phyloP scores from a whole-genome alignment of 208 protist species.

The Wallacemonas sp. region DNA sequence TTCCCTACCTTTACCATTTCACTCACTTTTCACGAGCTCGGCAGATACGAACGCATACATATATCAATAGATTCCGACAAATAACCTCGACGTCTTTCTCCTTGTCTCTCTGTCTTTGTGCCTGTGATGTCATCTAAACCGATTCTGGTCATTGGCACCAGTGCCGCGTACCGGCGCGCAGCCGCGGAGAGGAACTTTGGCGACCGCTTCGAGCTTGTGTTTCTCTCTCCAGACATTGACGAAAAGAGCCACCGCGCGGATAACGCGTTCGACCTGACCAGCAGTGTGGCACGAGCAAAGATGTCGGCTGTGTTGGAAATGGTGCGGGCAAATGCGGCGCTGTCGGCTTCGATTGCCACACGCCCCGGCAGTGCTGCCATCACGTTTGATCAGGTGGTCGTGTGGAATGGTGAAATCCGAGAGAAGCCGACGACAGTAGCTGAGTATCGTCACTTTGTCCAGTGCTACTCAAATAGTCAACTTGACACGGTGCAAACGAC shows the following conservation, averaged over 20 bases:
- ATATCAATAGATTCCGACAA: too few relatives aligned
- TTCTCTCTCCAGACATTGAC: slow-evolving; percentile 80
- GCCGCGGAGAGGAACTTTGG: slow-evolving; percentile 44
- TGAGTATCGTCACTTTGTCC: slow-evolving; percentile 54
- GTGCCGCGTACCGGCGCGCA: slow-evolving; percentile 42
- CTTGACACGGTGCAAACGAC: slow-evolving; percentile 73
- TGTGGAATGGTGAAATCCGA: slow-evolving; percentile 74
- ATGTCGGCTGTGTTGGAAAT: slow-evolving; percentile 36
- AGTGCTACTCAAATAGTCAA: slow-evolving; percentile 57
- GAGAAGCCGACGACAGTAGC: slow-evolving; percentile 70
- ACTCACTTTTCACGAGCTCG: too few relatives aligned
- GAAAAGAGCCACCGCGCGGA: slow-evolving; percentile 62
- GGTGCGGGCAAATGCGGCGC: slow-evolving; percentile 40
- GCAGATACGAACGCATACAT: too few relatives aligned
- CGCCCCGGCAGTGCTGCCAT: slow-evolving; percentile 47
- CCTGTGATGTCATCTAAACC: slow-evolving; percentile 21
- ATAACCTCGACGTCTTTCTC: too few relatives aligned
- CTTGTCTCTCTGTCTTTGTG: background rate
- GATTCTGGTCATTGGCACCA: slow-evolving; percentile 81
- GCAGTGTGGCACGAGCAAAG: slow-evolving; percentile 37
- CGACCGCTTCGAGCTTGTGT: slow-evolving; percentile 39
- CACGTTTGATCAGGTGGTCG: slow-evolving; percentile 87
- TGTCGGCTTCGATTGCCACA: slow-evolving; percentile 2
- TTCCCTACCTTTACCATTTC: too few relatives aligned
- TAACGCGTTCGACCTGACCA: slow-evolving; percentile 60